Base-by-base conservation (phyloP, 441 rosid species). In the Melastoma candidum region DNA sequence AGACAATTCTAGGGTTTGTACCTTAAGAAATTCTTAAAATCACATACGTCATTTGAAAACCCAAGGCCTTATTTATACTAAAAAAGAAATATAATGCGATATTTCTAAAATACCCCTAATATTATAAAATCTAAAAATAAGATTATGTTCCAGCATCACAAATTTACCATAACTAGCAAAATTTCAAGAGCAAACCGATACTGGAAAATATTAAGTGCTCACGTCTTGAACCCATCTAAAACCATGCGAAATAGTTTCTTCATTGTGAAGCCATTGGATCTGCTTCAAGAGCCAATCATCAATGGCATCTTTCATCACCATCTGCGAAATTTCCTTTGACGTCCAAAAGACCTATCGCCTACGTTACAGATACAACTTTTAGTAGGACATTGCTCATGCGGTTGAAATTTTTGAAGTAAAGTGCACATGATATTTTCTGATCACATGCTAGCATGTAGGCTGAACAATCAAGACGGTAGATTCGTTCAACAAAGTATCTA, bases 281-380 rank as follows among this genome's bases (percentile, higher is more conserved):
- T 78, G 93, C 68, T 88, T 76, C 72, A 93, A 61, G 61, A 93
- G 95, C 80, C 78, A 93, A 72, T 93, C 97, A 77, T 86, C 99
- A 39, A 89, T 87, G 59, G 96, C 97, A 80, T 89, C 97, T 71
- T 89, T 97, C 99, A 89, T 93, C 58, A 89, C 72, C 60, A 93
- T 71, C 67, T 93, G 99, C 53, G 86, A 66, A 66, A 93, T 89
- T 71, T 93, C 95, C 76, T 83, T 93, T 54, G 97, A 89, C 55
- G 89, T 84, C 97, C 99, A 89, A 71, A 89, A 89, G 64, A 89
- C 97, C 67, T 93, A 96, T 62, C 99, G 78, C 70, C 99, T 93
- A 81, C 66, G 61, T 13, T 46, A 27, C 62, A 68, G 57, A 53
- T 17, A 17, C 22, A 17, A 17, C 22, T 69, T 39, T 52, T 52